Base-by-base conservation (phyloP, 2,329 filamentous ascomycete species). In the Colletotrichum eleusines region DNA sequence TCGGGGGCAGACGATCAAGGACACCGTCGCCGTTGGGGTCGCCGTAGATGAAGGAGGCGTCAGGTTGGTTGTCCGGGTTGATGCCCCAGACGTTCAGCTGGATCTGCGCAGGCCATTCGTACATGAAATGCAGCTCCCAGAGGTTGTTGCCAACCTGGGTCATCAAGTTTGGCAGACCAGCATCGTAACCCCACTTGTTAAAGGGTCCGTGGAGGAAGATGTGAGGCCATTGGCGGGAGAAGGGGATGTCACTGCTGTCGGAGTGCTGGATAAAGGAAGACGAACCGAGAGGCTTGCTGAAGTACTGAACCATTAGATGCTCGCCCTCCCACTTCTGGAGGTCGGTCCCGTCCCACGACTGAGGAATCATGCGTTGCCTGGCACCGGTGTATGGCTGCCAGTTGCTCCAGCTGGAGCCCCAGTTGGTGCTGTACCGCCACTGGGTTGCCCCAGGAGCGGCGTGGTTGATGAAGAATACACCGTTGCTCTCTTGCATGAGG, bases 1-100 rank as follows among this genome's bases (percentile, higher is more conserved):
- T 87, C 2, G 89, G 90, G 2, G 89, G 87, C 44, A 91, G 83
- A 58, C 88, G 87, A 76, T 92, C 90, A 33, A 91, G 80, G 7
- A 91, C 82, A 5, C 83, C 84, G 75, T 92, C 89, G 38, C 82
- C 81, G 74, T 91, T 87, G n/a, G 89, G 84, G 76, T 92, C 90
- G 35, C 90, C 90, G 72, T 85, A 87, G 1, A 90, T 85, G 67
- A 83, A 84, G 9, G 85, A 85, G 71, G 88, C 83, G 77, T 92
- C 90, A 0, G 90, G 89, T 74, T 87, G 80, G 26, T 89, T 88
- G 77, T 91, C 85, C 0, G 86, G 85, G 74, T 91, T 89, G 76
- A 91, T 88, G 62, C 90, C 90, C 90, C 90, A 92, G 6, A 90
- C 83, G 73, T 91, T 92, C 69, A 91, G 80, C 75, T 91, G 89